A percentile compares a stretch with the other conserved stretches of the same genome.
phyloP scores from a whole-genome alignment of 2,329 filamentous ascomycete species.

The Pyrenophora seminiperda region DNA sequence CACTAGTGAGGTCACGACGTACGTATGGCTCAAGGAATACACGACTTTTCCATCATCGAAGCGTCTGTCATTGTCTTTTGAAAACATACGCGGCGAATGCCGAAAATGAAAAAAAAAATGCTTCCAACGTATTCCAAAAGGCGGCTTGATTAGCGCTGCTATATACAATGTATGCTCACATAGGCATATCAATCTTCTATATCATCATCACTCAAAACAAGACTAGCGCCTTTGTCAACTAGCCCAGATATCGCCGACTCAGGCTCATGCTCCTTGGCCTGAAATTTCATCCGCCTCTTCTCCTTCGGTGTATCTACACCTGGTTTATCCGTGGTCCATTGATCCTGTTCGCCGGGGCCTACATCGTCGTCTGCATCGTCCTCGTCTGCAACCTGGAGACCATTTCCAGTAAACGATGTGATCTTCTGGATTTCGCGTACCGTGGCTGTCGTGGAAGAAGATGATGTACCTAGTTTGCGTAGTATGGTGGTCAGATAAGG shows the following conservation, averaged over 20 bases:
- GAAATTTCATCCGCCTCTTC: constrained; percentile 25
- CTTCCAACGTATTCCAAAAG: no score
- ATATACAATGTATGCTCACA: neutral
- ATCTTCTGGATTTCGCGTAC: constrained; percentile 69
- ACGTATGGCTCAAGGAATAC: no score
- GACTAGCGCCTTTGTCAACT: constrained; percentile 35
- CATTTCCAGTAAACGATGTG: constrained; percentile 61
- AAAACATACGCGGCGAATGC: neutral
- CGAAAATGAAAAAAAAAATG: neutral
- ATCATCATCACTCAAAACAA: constrained; percentile 56
- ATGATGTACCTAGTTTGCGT: constrained; percentile 37
- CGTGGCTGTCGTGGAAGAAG: constrained; percentile 33
- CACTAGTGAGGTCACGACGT: no score
- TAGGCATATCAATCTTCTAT: constrained; percentile 48
- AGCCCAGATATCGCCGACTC: constrained; percentile 31
- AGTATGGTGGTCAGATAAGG: constrained; percentile 80
- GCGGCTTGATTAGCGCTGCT: neutral
- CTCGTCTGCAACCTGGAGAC: constrained; percentile 24
- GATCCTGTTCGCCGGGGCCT: constrained; percentile 37
- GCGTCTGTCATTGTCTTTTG: neutral
- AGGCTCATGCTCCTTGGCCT: constrained; percentile 27
- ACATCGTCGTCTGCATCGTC: constrained; percentile 44
- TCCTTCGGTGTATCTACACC: constrained; percentile 31
- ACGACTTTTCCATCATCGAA: no score
- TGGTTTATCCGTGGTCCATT: constrained; percentile 53